phyloP scores from a whole-genome alignment of 2,329 filamentous ascomycete genomes.

The Triangularia verruculosa region DNA sequence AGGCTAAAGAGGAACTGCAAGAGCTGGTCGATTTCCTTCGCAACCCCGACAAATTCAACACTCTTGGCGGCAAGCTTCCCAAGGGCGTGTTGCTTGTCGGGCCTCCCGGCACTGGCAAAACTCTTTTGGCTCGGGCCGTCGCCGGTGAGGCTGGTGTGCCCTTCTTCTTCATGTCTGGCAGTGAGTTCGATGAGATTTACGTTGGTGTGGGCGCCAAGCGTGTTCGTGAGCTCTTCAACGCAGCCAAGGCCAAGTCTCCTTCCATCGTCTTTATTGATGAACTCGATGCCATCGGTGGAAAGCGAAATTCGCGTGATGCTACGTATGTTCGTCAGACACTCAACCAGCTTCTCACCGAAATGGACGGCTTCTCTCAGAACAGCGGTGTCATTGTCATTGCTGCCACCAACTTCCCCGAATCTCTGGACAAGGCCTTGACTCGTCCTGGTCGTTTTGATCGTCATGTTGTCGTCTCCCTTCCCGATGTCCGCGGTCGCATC shows the following conservation, averaged over 20 bases:
- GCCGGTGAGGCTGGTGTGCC: constrained; percentile 96
- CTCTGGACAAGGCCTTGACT: constrained; percentile 91
- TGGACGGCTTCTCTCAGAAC: constrained; percentile 94
- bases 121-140: constrained; percentile 88
- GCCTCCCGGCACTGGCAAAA: constrained; percentile 96
- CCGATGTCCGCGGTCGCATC: constrained; percentile 88
- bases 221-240: constrained; percentile 62
- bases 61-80: constrained; percentile 90
- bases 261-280: constrained; percentile 83
- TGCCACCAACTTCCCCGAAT: constrained; percentile 92
- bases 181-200: constrained; percentile 97
- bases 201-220: constrained; percentile 80
- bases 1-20: constrained; percentile 96
- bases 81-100: constrained; percentile 95
- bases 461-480: constrained; percentile 82
- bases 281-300: constrained; percentile 88
- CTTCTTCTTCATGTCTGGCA: constrained; percentile 99
- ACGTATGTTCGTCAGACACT: constrained; percentile 96
- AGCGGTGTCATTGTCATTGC: constrained; percentile 94
- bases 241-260: constrained; percentile 37
- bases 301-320: constrained; percentile 87
- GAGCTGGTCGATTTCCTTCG: constrained; percentile 95
- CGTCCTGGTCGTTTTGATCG: constrained; percentile 94
- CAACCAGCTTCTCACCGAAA: constrained; percentile 93
- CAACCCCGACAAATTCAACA: constrained; percentile 89